These are phyloP conservation scores for Brassica hybrid DNA, from an alignment of 441 rosid genomes.

Conservation along the genomic window DNA sequence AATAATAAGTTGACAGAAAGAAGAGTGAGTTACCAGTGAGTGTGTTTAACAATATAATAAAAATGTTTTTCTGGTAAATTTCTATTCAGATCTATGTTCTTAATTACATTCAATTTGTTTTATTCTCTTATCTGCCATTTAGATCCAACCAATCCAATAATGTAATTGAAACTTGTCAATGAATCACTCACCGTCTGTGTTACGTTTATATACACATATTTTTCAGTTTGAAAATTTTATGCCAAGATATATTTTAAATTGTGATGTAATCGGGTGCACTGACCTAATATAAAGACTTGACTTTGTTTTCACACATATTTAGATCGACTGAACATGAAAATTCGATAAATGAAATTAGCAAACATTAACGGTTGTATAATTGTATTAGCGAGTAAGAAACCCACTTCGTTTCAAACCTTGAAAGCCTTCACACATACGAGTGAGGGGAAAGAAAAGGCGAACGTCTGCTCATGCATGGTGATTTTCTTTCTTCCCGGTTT, in stretches of 20 bases:
- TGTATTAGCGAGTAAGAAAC: neutral
- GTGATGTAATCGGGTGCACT: neutral
- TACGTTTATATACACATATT: neutral
- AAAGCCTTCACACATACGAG: neutral
- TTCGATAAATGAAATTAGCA: neutral
- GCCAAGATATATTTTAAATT: conserved; percentile 4
- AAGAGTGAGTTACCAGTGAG: neutral
- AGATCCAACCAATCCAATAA: neutral
- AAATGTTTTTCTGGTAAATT: neutral
- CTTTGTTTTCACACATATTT: neutral
- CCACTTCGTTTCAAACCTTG: neutral
- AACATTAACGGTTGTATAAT: neutral
- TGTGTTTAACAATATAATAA: neutral
- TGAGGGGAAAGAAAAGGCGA: neutral
- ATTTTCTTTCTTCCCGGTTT: neutral
- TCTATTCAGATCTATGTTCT: neutral
- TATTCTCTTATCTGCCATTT: neutral
- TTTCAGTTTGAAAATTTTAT: neutral
- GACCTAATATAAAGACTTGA: neutral
- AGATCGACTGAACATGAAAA: neutral
- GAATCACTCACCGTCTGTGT: neutral
- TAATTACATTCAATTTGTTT: neutral
- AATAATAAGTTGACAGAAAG: neutral
- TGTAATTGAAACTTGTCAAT: neutral
- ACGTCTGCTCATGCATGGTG: neutral